Evolutionary conservation across 2,329 filamentous ascomycete genomes (phyloP).

Genomic region (Domatiomyces catenatus): DNA sequence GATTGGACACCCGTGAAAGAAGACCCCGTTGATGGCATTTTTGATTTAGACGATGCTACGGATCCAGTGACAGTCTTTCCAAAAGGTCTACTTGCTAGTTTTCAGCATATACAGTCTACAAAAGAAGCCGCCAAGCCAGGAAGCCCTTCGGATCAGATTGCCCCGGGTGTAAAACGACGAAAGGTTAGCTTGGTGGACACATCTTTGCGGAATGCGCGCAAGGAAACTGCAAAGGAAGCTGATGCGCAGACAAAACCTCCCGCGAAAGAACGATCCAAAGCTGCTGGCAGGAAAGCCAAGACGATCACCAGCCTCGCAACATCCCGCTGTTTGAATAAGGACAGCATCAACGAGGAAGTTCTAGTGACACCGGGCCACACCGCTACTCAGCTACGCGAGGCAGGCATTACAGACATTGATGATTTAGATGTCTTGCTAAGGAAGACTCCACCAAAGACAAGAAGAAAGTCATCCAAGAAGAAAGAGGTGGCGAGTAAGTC

Average conservation of each 20-base stretch:
- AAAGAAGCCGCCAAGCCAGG: background rate
- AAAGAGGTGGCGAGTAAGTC: slow-evolving; percentile 25
- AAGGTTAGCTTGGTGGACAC: slow-evolving; percentile 7
- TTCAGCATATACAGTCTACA: background rate
- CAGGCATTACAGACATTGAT: slow-evolving; percentile 10
- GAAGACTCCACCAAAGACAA: slow-evolving; percentile 8
- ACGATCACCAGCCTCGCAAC: slow-evolving; percentile 69
- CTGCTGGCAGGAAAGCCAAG: slow-evolving; percentile 51
- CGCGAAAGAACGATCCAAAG: slow-evolving; percentile 29
- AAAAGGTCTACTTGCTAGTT: background rate
- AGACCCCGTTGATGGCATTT: background rate
- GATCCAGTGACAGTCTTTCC: background rate
- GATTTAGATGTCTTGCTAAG: slow-evolving; percentile 15
- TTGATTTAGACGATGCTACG: background rate
- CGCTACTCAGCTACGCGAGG: background rate
- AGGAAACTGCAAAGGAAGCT: slow-evolving; percentile 1
- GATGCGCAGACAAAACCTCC: background rate
- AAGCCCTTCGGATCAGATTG: background rate
- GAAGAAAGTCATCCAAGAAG: slow-evolving; percentile 7
- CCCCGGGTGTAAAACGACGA: slow-evolving; percentile 2
- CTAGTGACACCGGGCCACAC: background rate
- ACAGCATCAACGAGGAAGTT: background rate
- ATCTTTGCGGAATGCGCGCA: background rate
- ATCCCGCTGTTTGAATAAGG: slow-evolving; percentile 44
- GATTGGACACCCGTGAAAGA: slow-evolving; percentile 1